phyloP scores from a whole-genome alignment of 345 rosid genomes.

The Eucalyptus fibrosa region DNA sequence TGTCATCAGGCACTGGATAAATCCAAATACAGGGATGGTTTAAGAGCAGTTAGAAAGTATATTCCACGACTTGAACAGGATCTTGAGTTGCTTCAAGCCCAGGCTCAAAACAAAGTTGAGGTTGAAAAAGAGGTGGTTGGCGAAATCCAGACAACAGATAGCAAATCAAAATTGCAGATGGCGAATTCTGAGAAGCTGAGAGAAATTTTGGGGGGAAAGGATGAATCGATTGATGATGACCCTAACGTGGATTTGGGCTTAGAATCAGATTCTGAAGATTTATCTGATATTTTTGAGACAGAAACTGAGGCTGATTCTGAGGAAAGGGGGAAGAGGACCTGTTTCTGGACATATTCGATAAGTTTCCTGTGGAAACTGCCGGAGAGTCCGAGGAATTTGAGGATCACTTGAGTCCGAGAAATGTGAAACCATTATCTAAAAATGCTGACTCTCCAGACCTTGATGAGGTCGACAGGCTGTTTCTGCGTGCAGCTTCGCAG shows the following conservation, averaged over 20 bases:
- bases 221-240: conserved; percentile 34
- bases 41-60: conserved; percentile 62
- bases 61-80: conserved; percentile 90
- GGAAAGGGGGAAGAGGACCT: conserved; percentile 35
- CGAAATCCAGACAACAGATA: conserved; percentile 1
- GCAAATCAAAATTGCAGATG: conserved; percentile 1
- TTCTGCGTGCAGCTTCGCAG: conserved; percentile 72
- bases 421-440: conserved; percentile 2
- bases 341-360: conserved; percentile 61
- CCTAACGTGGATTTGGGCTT: conserved; percentile 14
- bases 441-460: conserved; percentile 33
- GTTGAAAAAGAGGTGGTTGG: background rate
- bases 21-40: conserved; percentile 73
- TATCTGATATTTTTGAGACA: conserved; percentile 81
- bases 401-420: conserved; percentile 26
- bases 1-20: conserved; percentile 64
- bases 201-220: conserved; percentile 27
- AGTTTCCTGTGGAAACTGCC: conserved; percentile 34
- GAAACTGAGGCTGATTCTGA: conserved; percentile 51
- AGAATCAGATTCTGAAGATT: conserved; percentile 58
- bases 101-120: conserved; percentile 16
- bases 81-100: conserved; percentile 57
- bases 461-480: conserved; percentile 77
- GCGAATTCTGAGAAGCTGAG: conserved; percentile 29
- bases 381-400: conserved; percentile 38